Evolutionary conservation across 768 basidiomycete genomes (phyloP).

Genomic region (Lactifluus pinguis): DNA sequence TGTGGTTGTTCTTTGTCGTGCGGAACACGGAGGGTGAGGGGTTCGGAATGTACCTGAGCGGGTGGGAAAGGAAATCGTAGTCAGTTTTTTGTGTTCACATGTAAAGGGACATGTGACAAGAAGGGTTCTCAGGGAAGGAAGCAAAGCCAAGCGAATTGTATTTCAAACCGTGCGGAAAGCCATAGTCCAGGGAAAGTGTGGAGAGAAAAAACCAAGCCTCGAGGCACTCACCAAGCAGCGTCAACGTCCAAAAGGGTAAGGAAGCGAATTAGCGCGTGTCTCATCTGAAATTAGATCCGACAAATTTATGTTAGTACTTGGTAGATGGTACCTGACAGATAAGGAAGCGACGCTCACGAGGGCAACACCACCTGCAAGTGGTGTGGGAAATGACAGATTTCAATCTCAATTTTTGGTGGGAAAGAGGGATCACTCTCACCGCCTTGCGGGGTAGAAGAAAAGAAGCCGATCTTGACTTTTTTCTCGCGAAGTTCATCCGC

Average conservation of each 20-base stretch:
- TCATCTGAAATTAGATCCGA: conserved; percentile 48
- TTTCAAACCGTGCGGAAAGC: not conserved
- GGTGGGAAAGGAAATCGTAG: conserved; percentile 9
- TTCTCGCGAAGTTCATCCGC: conserved; percentile 79
- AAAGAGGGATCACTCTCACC: conserved; percentile 35
- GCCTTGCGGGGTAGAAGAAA: conserved; percentile 93
- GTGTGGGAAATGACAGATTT: conserved; percentile 14
- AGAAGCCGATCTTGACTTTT: conserved; percentile 87
- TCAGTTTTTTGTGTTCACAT: not conserved
- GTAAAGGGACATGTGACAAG: not conserved
- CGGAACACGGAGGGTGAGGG: conserved; percentile 86
- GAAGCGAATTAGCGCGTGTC: conserved; percentile 88
- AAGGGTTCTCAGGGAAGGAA: not conserved
- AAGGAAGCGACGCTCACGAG: conserved; percentile 47
- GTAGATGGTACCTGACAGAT: not conserved
- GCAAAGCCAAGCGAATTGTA: not conserved
- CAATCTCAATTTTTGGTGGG: conserved; percentile 21
- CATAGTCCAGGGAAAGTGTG: conserved; percentile 6
- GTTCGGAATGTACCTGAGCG: conserved; percentile 73
- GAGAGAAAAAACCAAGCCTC: conserved; percentile 11
- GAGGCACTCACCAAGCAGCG: conserved; percentile 59
- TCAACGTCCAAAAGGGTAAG: conserved; percentile 73
- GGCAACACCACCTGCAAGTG: conserved; percentile 73
- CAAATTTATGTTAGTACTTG: conserved; percentile 1
- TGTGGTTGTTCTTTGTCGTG: conserved; percentile 93